phyloP scores from a whole-genome alignment of 371 early-diverging fungal genomes.

The Funneliformis caledonium region DNA sequence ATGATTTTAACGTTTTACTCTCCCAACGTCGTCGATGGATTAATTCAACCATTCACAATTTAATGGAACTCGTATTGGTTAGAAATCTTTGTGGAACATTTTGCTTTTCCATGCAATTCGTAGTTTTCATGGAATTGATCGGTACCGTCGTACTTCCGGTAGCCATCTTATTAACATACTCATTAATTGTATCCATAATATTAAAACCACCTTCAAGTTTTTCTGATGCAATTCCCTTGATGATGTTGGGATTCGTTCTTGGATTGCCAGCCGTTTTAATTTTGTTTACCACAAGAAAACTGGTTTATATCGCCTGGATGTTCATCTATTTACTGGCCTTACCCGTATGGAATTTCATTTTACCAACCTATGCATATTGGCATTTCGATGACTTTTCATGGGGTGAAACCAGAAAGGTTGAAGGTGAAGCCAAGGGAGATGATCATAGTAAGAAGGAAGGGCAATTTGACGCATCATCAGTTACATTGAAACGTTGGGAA shows the following conservation, averaged over 20 bases:
- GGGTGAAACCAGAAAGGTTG: constrained; percentile 96
- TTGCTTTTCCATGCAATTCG: constrained; percentile 90
- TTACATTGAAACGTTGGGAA: constrained; percentile 71
- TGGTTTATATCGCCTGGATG: constrained; percentile 94
- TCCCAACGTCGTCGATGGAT: constrained; percentile 94
- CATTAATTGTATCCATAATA: constrained; percentile 56
- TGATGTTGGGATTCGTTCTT: constrained; percentile 52
- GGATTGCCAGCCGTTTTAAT: constrained; percentile 42
- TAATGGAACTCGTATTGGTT: constrained; percentile 88
- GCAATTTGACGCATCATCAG: constrained; percentile 63
- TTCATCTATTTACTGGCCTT: constrained; percentile 89
- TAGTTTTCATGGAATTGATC: constrained; percentile 80
- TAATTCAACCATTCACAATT: constrained; percentile 89
- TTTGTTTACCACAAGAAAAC: constrained; percentile 76
- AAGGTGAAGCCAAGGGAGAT: constrained; percentile 61
- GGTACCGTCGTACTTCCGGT: constrained; percentile 86
- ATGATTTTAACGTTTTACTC: constrained; percentile 75
- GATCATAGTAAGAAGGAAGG: constrained; percentile 66
- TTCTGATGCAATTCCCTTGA: constrained; percentile 57
- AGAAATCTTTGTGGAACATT: constrained; percentile 88
- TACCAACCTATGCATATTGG: constrained; percentile 99
- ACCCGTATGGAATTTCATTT: constrained; percentile 97
- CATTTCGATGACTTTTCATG: constrained; percentile 99
- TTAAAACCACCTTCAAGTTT: constrained; percentile 49
- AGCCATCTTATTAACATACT: constrained; percentile 73